Evolutionary conservation across 2,329 filamentous ascomycete genomes (phyloP).

Genomic region (Paracamarosporium sp.): DNA sequence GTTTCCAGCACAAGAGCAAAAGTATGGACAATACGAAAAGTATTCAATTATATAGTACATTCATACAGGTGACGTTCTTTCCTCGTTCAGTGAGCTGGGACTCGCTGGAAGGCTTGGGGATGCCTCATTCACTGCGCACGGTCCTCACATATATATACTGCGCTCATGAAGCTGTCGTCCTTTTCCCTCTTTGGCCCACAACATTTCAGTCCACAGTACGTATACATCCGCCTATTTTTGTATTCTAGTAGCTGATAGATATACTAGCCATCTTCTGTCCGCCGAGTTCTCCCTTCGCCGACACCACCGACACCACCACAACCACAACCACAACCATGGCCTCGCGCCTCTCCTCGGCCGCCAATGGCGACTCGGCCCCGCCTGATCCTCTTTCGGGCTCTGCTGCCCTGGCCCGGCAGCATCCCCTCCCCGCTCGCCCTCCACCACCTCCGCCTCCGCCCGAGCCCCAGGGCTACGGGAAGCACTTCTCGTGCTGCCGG

Average conservation of each 20-base stretch:
- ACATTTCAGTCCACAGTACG: neutral
- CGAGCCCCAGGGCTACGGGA: neutral
- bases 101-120: neutral
- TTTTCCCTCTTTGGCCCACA: neutral
- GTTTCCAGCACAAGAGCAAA: neutral
- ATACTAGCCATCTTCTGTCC: neutral
- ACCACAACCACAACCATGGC: neutral
- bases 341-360: neutral
- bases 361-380: neutral
- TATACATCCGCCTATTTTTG: neutral
- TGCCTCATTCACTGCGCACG: neutral
- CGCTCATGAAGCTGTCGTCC: neutral
- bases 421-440: neutral
- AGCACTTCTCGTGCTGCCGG: neutral
- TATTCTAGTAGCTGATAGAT: neutral
- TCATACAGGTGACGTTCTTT: neutral
- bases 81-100: neutral
- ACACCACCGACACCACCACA: neutral
- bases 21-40: no score
- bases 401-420: neutral
- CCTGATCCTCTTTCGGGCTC: neutral
- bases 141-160: neutral
- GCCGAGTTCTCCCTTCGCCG: no score
- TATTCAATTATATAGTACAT: neutral
- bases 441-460: neutral